Evolutionary conservation across 2,329 filamentous ascomycete genomes (phyloP), one percentile per base, ranked within the genome.

Genomic region (Chrysoporthe cubensis): DNA sequence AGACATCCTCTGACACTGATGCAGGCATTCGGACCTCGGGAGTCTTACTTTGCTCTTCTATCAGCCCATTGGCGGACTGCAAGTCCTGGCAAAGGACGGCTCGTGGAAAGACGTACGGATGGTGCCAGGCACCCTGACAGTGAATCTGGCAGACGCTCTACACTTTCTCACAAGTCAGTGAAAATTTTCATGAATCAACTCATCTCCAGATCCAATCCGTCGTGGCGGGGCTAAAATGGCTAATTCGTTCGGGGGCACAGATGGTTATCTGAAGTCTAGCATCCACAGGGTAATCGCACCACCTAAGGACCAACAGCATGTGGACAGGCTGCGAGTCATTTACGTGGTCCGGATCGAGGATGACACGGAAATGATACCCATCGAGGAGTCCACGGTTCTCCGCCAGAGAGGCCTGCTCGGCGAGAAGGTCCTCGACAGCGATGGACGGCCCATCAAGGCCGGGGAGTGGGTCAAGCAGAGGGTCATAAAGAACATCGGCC

Each of bases 21-120:
- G 1, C 57, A 71, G 84, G 0, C 84, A 86, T 69, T 85, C 84
- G 0, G 84, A 86, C 69, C 75, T 86, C 8, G 83, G 83, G 0
- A 84, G 81, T 0, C 75, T 87, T 0, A 87, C 85, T 0, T 75
- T 87, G 6, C 79, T 88, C 0, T 87, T 88, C 77, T 80, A 84
- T 1, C 85, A 87, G 69, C 85, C 85, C 0, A 80, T 88, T 16
- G 83, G 84, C 0, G 84, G 82, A 0, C 76, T 87, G 13, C 85
- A 88, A 72, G 82, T 84, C 3, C 74, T 76, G 2, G 78, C 81
- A 0, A 79, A 82, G n/a, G 78, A 81, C 9, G 82, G 81, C 3
- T 63, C 73, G 3, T 76, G 75, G 75, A 76, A 75, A 67, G 72
- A 75, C 67, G 75, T 75, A 5, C 68, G 70, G 11, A 74, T 74